Percentiles rank a stretch among this genome's conserved stretches.
Conservation (phyloP, 768 basidiomycete species). For the Phaeotremella fagi region DNA sequence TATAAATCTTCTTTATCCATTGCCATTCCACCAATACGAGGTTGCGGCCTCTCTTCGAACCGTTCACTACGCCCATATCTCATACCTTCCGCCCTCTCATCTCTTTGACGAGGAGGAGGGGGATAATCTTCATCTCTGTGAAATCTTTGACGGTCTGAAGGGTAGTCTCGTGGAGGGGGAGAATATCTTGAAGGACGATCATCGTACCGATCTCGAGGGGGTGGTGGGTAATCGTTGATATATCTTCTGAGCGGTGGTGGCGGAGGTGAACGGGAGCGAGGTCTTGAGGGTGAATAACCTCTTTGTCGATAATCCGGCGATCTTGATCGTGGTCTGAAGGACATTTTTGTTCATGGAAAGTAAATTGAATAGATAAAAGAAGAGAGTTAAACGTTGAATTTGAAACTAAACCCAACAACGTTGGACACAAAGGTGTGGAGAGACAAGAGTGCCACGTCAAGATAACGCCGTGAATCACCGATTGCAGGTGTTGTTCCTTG, state of each 20-base stretch:
- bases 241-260: slow-evolving; percentile 14
- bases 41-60: slow-evolving; percentile 1
- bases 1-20: slow-evolving; percentile 27
- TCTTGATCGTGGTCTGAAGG: slow-evolving; percentile 21
- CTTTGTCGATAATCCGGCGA: slow-evolving; percentile 23
- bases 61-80: slow-evolving; percentile 1
- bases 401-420: no score
- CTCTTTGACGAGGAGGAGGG: not conserved
- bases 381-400: not conserved
- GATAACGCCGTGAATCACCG: not conserved
- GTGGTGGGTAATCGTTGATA: slow-evolving; percentile 11
- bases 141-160: not conserved
- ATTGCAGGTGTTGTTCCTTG: no score
- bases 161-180: not conserved
- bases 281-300: slow-evolving; percentile 37
- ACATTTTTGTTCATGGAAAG: slow-evolving; percentile 12
- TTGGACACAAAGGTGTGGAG: no score
- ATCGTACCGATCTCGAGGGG: slow-evolving; percentile 10
- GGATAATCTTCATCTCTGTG: no score
- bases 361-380: not conserved
- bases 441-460: not conserved
- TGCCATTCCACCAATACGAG: slow-evolving; percentile 15
- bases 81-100: not conserved
- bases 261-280: slow-evolving; percentile 17
- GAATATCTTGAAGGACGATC: not conserved